Base-by-base conservation (phyloP, 345 rosid species). In the Pistacia vera region DNA sequence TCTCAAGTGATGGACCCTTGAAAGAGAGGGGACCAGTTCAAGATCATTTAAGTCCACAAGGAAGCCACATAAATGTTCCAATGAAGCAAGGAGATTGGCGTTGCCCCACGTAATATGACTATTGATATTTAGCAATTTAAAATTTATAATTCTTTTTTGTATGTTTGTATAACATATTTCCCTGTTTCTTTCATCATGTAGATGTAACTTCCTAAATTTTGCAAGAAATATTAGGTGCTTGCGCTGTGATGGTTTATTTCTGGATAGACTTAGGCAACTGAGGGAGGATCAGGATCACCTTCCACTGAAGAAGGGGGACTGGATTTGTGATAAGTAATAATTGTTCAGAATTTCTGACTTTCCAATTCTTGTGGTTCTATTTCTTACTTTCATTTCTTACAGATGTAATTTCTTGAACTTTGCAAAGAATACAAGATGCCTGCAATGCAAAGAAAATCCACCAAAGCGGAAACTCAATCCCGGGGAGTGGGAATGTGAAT, bases 401-500 rank as follows among this genome's bases (percentile, higher is more conserved):
- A 90, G 98, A 58, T 93, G 98, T 88, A 93, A 88, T 72, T 89
- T 91, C 86, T 73, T 91, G 75, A 93, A 95, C 82, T 95, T 93
- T 76, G 87, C 95, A 8, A 91, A 86, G 88, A 93, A 95, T 70
- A 93, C 97, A 25, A 89, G 80, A 81, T 95, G 99, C 77, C 80
- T 87, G 70, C 87, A 75, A 71, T 95, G 98, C 85, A 83, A 83
- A 81, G 98, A 88, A 73, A 93, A 87, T 66, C 99, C 98, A 78
- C 86, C 86, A 28, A 83, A 80, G 77, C 88, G 97, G 71, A 90
- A 83, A 44, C 91, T 95, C 80, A 91, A 89, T 86, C 94, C 93
- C 0, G 98, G 99, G 78, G 98, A 95, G 68, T 95, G 99, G 99
- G 97, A 95, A 76, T 95, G 98, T 70, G 88, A 89, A 73, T 95